Conservation (phyloP, 2,329 filamentous ascomycete genomes). For the Microascus cirrosus region DNA sequence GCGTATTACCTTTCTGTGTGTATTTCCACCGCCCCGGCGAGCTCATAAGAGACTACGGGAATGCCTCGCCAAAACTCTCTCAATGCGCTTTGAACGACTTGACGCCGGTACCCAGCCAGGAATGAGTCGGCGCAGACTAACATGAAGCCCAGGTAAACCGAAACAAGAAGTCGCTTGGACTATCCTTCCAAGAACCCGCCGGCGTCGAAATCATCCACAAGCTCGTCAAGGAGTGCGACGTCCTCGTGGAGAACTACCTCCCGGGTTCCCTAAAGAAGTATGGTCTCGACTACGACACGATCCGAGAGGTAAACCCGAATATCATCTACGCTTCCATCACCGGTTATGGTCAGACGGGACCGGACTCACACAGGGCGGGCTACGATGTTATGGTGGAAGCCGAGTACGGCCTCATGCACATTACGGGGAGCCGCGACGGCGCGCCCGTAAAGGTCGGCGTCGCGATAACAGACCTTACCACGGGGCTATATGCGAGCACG, state of each 20-base stretch:
- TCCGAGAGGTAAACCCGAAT: slow-evolving; percentile 70
- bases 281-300: slow-evolving; percentile 71
- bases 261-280: slow-evolving; percentile 87
- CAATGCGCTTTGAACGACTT: background rate
- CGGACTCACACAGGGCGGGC: slow-evolving; percentile 75
- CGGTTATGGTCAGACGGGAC: slow-evolving; percentile 91
- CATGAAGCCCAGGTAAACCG: slow-evolving; percentile 61
- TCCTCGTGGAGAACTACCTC: slow-evolving; percentile 94
- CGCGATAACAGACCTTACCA: slow-evolving; percentile 91
- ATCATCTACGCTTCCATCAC: slow-evolving; percentile 95
- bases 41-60: background rate
- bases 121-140: background rate
- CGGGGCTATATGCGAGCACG: slow-evolving; percentile 89
- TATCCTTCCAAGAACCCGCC: slow-evolving; percentile 78
- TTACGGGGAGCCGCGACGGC: slow-evolving; percentile 79
- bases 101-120: no score
- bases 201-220: slow-evolving; percentile 82
- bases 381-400: slow-evolving; percentile 99
- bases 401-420: slow-evolving; percentile 97
- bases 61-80: background rate
- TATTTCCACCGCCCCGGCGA: background rate
- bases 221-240: slow-evolving; percentile 74
- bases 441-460: slow-evolving; percentile 96
- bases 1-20: slow-evolving; percentile 46
- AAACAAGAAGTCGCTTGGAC: slow-evolving; percentile 88